Evolutionary conservation across 106 monocot species (phyloP).

Genomic region (Amphibolis antarctica): DNA sequence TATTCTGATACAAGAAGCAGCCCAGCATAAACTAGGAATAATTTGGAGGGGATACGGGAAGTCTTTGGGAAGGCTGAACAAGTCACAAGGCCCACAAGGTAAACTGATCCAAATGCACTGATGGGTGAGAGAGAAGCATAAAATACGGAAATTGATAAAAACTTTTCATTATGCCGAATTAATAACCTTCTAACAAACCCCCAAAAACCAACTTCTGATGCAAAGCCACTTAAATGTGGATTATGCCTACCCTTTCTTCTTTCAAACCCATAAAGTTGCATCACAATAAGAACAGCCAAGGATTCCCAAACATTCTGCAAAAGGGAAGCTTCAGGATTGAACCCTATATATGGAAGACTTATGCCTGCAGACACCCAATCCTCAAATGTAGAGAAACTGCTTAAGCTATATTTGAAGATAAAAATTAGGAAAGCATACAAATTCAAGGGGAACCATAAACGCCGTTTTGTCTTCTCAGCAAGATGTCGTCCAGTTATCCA

Average conservation of each 20-base stretch:
- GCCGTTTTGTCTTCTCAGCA: constrained; percentile 63
- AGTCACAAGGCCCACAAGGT: constrained; percentile 62
- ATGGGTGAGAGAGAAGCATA: constrained; percentile 80
- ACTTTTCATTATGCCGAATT: constrained; percentile 88
- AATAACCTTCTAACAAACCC: constrained; percentile 70
- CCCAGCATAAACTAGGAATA: constrained; percentile 71
- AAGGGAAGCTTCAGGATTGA: constrained; percentile 61
- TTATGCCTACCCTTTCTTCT: constrained; percentile 44
- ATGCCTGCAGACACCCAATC: constrained; percentile 44
- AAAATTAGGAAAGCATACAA: constrained; percentile 67
- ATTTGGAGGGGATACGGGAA: constrained; percentile 77
- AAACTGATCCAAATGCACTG: constrained; percentile 76
- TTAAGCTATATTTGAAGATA: constrained; percentile 62
- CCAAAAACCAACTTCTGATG: constrained; percentile 42
- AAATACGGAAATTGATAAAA: constrained; percentile 66
- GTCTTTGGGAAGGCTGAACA: constrained; percentile 78
- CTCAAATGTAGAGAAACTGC: constrained; percentile 56
- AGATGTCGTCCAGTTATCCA: constrained; percentile 98
- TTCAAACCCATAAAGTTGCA: constrained; percentile 96
- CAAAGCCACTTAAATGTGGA: constrained; percentile 20
- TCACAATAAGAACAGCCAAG: constrained; percentile 76
- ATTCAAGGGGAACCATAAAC: constrained; percentile 88
- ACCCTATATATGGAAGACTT: constrained; percentile 70
- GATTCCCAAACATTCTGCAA: constrained; percentile 75
- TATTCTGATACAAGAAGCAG: constrained; percentile 62